Percentiles rank a stretch among this genome's conserved stretches.
Conservation (phyloP, 371 early-diverging fungal genomes). For the Mucor saturninus region DNA sequence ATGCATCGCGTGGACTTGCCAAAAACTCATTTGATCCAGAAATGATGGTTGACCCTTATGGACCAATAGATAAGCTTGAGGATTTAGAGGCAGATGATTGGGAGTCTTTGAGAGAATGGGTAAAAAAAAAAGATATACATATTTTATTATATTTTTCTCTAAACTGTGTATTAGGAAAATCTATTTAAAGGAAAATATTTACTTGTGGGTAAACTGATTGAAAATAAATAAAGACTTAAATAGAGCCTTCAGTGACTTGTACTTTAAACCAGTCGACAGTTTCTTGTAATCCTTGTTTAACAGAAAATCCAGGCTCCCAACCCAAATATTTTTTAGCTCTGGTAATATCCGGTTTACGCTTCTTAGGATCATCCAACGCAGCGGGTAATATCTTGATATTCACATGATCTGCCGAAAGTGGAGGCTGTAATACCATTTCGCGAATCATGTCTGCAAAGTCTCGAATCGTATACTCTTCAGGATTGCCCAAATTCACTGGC, state of each 20-base stretch:
- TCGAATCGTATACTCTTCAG: slow-evolving; percentile 84
- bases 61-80: slow-evolving; percentile 81
- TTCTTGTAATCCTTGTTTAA: slow-evolving; percentile 81
- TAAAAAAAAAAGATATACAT: not conserved
- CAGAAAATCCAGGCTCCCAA: slow-evolving; percentile 81
- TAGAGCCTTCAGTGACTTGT: slow-evolving; percentile 46
- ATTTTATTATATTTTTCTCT: not conserved
- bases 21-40: slow-evolving; percentile 88
- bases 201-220: slow-evolving; percentile 29
- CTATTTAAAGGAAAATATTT: slow-evolving; percentile 27
- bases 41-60: slow-evolving; percentile 72
- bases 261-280: slow-evolving; percentile 83
- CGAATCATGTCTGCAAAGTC: slow-evolving; percentile 83
- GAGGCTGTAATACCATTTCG: slow-evolving; percentile 61
- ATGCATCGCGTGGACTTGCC: slow-evolving; percentile 86
- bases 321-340: slow-evolving; percentile 69
- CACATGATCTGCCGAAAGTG: slow-evolving; percentile 42
- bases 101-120: slow-evolving; percentile 80
- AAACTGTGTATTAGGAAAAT: slow-evolving; percentile 11
- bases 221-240: slow-evolving; percentile 27
- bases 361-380: slow-evolving; percentile 82
- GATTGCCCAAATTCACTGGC: slow-evolving; percentile 88
- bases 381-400: slow-evolving; percentile 73
- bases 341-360: slow-evolving; percentile 80
- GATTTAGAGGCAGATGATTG: slow-evolving; percentile 78